Percentiles rank a stretch among this genome's conserved stretches.
Evolutionary conservation across 345 rosid genomes (phyloP).

Genomic region (Brassica rapa): DNA sequence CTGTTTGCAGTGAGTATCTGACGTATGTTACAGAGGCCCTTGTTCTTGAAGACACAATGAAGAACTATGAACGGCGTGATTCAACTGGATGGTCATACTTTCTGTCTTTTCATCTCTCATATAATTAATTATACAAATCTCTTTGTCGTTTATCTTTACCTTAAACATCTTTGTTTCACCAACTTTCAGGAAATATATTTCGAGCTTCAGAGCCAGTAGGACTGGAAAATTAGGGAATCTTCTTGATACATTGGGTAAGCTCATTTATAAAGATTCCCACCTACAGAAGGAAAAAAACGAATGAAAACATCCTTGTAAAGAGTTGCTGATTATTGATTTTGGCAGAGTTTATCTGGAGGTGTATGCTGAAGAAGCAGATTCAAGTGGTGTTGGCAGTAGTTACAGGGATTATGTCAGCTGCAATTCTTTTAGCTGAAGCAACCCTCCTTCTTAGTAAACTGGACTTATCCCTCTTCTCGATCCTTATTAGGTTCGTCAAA

Average conservation of each 20-base stretch:
- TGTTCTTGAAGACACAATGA: conserved; percentile 91
- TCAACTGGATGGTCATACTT: conserved; percentile 87
- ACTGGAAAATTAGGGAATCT: conserved; percentile 65
- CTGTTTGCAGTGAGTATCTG: conserved; percentile 76
- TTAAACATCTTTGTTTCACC: conserved; percentile 22
- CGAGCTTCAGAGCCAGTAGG: conserved; percentile 77
- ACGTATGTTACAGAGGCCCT: conserved; percentile 80
- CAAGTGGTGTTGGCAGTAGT: conserved; percentile 67
- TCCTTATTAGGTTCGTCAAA: conserved; percentile 79
- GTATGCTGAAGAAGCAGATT: conserved; percentile 67
- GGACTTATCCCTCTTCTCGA: conserved; percentile 90
- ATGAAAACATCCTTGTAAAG: conserved; percentile 1
- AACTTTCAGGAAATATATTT: conserved; percentile 74
- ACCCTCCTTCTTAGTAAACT: conserved; percentile 76
- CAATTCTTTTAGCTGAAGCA: conserved; percentile 97
- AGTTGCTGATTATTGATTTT: conserved; percentile 23
- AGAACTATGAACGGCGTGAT: conserved; percentile 75
- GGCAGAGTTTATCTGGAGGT: conserved; percentile 93
- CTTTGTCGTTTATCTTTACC: conserved; percentile 23
- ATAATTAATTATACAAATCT: background rate
- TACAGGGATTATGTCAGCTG: conserved; percentile 82
- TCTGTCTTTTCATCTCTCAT: conserved; percentile 20
- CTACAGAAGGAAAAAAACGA: background rate
- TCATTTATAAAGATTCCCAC: background rate
- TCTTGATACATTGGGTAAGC: conserved; percentile 75